A percentile compares a stretch with the other conserved stretches of the same genome.
phyloP scores from a whole-genome alignment of 805 yeast species.

The Hanseniaspora hatyaiensis region DNA sequence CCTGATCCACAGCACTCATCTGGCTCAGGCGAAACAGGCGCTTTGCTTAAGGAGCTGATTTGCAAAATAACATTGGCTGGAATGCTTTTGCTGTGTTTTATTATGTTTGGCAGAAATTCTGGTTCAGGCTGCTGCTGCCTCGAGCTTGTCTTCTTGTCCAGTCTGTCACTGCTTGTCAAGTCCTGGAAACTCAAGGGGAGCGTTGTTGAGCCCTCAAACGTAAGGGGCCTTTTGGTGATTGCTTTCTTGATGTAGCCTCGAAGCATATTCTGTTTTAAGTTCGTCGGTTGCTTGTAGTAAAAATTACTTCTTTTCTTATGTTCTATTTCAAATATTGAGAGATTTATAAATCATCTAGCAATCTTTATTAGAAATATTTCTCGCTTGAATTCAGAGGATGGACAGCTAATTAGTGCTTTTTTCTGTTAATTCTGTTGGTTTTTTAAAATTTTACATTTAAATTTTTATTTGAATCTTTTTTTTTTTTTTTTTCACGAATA shows the following conservation, averaged over 20 bases:
- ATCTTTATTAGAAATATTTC: too few relatives aligned
- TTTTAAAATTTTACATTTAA: too few relatives aligned
- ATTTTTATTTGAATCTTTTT: not conserved
- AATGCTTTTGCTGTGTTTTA: not conserved
- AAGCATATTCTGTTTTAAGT: not conserved
- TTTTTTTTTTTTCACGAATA: not conserved
- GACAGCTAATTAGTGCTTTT: too few relatives aligned
- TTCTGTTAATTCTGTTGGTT: too few relatives aligned
- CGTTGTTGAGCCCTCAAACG: slow-evolving; percentile 10
- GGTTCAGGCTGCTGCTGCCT: not conserved
- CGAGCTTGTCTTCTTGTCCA: not conserved
- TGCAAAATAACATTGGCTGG: slow-evolving; percentile 26
- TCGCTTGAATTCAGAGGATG: too few relatives aligned
- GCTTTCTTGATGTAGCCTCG: too few relatives aligned
- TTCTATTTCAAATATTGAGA: too few relatives aligned
- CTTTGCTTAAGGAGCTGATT: slow-evolving; percentile 66
- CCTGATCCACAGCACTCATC: slow-evolving; percentile 98
- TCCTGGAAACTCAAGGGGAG: slow-evolving; percentile 3
- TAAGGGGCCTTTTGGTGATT: not conserved
- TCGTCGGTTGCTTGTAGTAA: not conserved
- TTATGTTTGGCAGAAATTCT: not conserved
- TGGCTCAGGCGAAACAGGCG: slow-evolving; percentile 50
- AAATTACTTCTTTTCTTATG: too few relatives aligned
- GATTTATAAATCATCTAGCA: too few relatives aligned
- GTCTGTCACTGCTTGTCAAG: not conserved